phyloP scores from a whole-genome alignment of 2,329 filamentous ascomycete genomes.

The Sclerotinia glacialis region DNA sequence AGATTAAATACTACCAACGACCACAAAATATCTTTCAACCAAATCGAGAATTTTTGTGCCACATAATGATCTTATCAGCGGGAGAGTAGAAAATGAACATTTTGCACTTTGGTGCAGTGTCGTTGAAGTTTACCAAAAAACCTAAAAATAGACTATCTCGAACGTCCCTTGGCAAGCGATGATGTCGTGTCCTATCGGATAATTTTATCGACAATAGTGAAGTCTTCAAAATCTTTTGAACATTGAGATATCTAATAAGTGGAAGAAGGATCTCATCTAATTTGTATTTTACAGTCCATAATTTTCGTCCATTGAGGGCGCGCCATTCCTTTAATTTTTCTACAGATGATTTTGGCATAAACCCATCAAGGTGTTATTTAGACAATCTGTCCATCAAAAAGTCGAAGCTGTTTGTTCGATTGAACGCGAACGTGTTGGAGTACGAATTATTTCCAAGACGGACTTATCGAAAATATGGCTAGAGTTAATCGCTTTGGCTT shows the following conservation, averaged over 20 bases:
- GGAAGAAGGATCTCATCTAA: background rate
- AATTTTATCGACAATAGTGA: slow-evolving; percentile 11
- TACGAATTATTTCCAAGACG: background rate
- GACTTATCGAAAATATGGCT: slow-evolving; percentile 46
- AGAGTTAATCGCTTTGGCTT: slow-evolving; percentile 70
- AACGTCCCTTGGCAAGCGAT: slow-evolving; percentile 13
- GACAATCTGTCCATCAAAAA: slow-evolving; percentile 14
- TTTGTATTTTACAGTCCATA: slow-evolving; percentile 12
- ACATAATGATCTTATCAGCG: too few relatives aligned
- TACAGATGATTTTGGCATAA: slow-evolving; percentile 18
- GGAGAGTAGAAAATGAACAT: background rate
- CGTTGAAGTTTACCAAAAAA: background rate
- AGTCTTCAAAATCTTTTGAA: background rate
- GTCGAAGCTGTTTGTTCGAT: slow-evolving; percentile 8
- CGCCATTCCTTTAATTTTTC: slow-evolving; percentile 16
- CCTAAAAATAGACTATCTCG: slow-evolving; percentile 6
- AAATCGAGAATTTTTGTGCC: background rate
- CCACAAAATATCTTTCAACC: background rate
- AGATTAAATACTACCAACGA: background rate
- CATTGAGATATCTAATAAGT: background rate
- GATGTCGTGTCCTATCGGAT: slow-evolving; percentile 21
- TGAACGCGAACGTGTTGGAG: slow-evolving; percentile 16
- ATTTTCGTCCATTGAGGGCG: slow-evolving; percentile 14
- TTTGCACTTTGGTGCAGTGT: background rate
- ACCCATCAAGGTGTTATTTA: slow-evolving; percentile 14